Conservation (phyloP, 495 filamentous ascomycete genomes). For the Amphirosellinia nigrospora region DNA sequence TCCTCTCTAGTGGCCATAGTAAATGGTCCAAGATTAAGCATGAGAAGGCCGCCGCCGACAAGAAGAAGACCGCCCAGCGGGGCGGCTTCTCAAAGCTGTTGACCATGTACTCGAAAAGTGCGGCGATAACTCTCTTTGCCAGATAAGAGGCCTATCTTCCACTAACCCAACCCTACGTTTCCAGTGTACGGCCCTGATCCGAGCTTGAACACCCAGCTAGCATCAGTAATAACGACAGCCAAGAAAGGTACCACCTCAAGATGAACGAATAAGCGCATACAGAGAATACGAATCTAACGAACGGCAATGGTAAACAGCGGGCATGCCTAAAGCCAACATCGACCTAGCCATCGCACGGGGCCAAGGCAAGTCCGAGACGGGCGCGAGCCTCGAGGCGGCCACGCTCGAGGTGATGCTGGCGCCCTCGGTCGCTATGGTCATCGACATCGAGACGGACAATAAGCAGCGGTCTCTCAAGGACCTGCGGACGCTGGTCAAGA, state of each 20-base stretch:
- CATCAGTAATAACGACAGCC: slow-evolving; percentile 71
- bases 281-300: background rate
- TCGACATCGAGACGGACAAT: slow-evolving; percentile 79
- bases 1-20: slow-evolving; percentile 73
- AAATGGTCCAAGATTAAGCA: slow-evolving; percentile 96
- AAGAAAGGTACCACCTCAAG: slow-evolving; percentile 66
- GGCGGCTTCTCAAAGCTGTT: slow-evolving; percentile 57
- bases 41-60: slow-evolving; percentile 84
- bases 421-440: slow-evolving; percentile 75
- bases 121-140: slow-evolving; percentile 29
- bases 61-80: slow-evolving; percentile 57
- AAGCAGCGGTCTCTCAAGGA: slow-evolving; percentile 75
- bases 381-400: slow-evolving; percentile 73
- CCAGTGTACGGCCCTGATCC: slow-evolving; percentile 70
- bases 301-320: slow-evolving; percentile 48
- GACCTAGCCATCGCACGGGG: slow-evolving; percentile 85
- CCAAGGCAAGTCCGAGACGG: slow-evolving; percentile 76
- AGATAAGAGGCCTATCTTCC: slow-evolving; percentile 4
- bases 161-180: slow-evolving; percentile 14
- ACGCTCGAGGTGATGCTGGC: slow-evolving; percentile 85
- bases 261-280: background rate
- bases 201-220: slow-evolving; percentile 74
- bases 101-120: slow-evolving; percentile 57
- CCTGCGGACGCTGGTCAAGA: slow-evolving; percentile 70
- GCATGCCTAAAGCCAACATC: slow-evolving; percentile 82